These are phyloP conservation scores for Diaporthe nobilis DNA, from an alignment of 2,329 filamentous ascomycete genomes.

Conservation along the genomic window DNA sequence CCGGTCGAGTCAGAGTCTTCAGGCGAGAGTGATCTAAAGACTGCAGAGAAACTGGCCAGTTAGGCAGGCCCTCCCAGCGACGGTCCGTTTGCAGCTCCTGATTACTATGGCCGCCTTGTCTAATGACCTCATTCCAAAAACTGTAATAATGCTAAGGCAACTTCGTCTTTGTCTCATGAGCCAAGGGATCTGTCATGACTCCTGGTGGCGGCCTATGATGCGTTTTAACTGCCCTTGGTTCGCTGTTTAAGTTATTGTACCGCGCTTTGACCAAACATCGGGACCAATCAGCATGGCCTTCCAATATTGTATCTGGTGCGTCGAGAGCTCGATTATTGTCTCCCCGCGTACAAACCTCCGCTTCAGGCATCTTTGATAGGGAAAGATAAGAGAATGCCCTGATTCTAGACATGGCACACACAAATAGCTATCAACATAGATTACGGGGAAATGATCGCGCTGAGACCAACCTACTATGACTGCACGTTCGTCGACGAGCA, in stretches of 20 bases:
- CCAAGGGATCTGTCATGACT: neutral
- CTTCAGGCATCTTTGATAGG: neutral
- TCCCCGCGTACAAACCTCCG: neutral
- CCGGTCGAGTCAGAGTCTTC: neutral
- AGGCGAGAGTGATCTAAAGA: neutral
- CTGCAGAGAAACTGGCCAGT: neutral
- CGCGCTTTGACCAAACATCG: too few relatives aligned
- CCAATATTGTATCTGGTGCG: too few relatives aligned
- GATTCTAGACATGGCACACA: too few relatives aligned
- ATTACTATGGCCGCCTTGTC: accelerated
- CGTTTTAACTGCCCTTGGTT: neutral
- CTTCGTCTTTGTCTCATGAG: neutral
- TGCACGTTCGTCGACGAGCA: too few relatives aligned
- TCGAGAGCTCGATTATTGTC: too few relatives aligned
- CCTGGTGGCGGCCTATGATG: neutral
- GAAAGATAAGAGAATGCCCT: too few relatives aligned
- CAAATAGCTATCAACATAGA: neutral
- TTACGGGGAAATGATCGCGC: too few relatives aligned
- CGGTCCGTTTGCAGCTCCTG: neutral
- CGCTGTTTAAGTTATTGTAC: neutral
- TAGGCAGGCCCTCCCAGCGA: neutral
- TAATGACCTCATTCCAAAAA: neutral
- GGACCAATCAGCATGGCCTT: neutral
- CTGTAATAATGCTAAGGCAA: neutral
- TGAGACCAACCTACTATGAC: too few relatives aligned